These are phyloP conservation scores for Colletotrichum liaoningense DNA, from an alignment of 2,329 filamentous ascomycete species.

Conservation along the genomic window DNA sequence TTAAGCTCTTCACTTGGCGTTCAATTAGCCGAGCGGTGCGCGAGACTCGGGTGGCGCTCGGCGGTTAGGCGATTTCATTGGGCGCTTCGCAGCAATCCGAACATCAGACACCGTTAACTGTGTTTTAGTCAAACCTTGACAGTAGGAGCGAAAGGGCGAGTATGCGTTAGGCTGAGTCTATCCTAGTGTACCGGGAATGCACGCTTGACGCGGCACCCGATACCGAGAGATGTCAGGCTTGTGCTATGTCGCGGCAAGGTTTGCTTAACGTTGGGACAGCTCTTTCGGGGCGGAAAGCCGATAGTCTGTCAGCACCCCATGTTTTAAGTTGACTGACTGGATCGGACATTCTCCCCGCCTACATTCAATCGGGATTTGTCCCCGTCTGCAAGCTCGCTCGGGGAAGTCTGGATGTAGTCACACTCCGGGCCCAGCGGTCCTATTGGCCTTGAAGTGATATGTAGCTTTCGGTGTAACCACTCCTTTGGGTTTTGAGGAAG, in stretches of 20 bases:
- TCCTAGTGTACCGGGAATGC: not conserved
- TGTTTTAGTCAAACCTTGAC: not conserved
- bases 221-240: not conserved
- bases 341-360: slow-evolving; percentile 9
- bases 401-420: not conserved
- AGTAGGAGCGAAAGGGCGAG: not conserved
- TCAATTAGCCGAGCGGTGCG: not conserved
- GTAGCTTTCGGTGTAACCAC: not conserved
- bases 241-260: not conserved
- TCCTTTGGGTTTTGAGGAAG: not conserved
- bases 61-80: not conserved
- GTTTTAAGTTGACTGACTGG: not conserved
- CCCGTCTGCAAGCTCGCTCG: not conserved
- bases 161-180: not conserved
- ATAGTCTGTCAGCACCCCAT: not conserved
- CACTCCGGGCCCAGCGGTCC: not conserved
- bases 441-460: not conserved
- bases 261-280: not conserved
- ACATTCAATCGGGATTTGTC: not conserved
- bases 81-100: not conserved
- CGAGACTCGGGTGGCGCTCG: not conserved
- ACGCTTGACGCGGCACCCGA: not conserved
- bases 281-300: not conserved
- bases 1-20: not conserved
- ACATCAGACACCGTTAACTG: not conserved